Evolutionary conservation across 1,139 yeast species (phyloP).

Genomic region (Candida sojae): DNA sequence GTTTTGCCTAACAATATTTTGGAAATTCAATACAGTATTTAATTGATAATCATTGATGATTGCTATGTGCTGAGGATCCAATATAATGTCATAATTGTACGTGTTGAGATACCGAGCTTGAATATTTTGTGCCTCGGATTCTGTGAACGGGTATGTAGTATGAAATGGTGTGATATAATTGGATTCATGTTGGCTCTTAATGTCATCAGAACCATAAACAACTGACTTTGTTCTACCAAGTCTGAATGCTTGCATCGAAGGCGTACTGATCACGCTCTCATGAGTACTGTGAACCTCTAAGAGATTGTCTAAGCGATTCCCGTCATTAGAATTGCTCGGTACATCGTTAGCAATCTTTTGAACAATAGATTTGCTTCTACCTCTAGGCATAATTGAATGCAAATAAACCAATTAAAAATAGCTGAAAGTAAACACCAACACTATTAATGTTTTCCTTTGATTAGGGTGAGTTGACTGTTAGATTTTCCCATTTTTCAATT

Average conservation of each 20-base stretch:
- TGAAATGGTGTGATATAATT: neutral
- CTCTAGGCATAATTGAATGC: conserved; percentile 28
- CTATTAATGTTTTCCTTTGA: neutral
- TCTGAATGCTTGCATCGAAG: conserved; percentile 5
- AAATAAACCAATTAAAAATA: neutral
- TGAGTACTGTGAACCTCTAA: neutral
- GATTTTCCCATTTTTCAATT: neutral
- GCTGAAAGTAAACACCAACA: neutral
- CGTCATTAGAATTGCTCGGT: conserved; percentile 23
- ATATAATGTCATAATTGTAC: conserved; percentile 39
- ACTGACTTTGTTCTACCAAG: conserved; percentile 21
- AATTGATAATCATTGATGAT: conserved; percentile 32
- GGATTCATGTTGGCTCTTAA: neutral
- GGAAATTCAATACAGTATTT: conserved; percentile 38
- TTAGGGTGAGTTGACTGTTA: neutral
- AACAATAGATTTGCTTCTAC: conserved; percentile 55
- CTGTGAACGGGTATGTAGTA: conserved; percentile 37
- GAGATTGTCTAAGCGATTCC: conserved; percentile 16
- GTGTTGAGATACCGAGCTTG: conserved; percentile 34
- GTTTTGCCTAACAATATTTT: conserved; percentile 39
- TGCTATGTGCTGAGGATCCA: conserved; percentile 33
- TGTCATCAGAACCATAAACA: neutral
- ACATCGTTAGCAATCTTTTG: conserved; percentile 42
- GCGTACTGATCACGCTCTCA: neutral
- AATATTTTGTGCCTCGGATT: conserved; percentile 30